Evolutionary conservation across 257 asterid genomes (phyloP).

Genomic region (Lycium ferocissimum): DNA sequence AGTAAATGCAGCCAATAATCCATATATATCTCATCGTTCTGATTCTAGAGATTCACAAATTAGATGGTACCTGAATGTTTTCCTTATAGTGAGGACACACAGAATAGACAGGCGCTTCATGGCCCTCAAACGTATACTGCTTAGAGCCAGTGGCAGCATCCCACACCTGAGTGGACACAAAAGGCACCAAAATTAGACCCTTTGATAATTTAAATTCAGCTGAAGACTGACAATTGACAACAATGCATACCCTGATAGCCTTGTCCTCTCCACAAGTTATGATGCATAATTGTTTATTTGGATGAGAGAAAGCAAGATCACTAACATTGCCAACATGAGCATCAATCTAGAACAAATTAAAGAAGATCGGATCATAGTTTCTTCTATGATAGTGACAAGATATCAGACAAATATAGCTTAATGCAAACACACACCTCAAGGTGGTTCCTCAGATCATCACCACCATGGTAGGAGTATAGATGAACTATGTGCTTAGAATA

Average conservation of each 20-base stretch:
- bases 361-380: conserved; percentile 1
- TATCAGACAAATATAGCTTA: background rate
- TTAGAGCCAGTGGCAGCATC: conserved; percentile 54
- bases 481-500: conserved; percentile 81
- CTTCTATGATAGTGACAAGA: conserved; percentile 5
- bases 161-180: conserved; percentile 50
- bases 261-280: conserved; percentile 82
- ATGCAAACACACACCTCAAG: conserved; percentile 58
- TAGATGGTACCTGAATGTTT: conserved; percentile 47
- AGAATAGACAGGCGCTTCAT: conserved; percentile 62
- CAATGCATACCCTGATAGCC: conserved; percentile 59
- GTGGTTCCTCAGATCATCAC: conserved; percentile 55
- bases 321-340: conserved; percentile 66
- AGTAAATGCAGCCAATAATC: conserved; percentile 14
- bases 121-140: conserved; percentile 58
- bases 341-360: conserved; percentile 58
- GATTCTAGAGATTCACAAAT: conserved; percentile 10
- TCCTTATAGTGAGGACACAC: conserved; percentile 59
- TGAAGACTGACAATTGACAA: conserved; percentile 5
- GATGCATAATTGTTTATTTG: conserved; percentile 52
- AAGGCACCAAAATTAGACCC: background rate
- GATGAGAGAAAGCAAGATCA: conserved; percentile 69
- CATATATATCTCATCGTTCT: background rate
- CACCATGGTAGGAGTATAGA: conserved; percentile 53
- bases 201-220: background rate